phyloP scores from a whole-genome alignment of 139 green algal species.

The Closterium sp. region DNA sequence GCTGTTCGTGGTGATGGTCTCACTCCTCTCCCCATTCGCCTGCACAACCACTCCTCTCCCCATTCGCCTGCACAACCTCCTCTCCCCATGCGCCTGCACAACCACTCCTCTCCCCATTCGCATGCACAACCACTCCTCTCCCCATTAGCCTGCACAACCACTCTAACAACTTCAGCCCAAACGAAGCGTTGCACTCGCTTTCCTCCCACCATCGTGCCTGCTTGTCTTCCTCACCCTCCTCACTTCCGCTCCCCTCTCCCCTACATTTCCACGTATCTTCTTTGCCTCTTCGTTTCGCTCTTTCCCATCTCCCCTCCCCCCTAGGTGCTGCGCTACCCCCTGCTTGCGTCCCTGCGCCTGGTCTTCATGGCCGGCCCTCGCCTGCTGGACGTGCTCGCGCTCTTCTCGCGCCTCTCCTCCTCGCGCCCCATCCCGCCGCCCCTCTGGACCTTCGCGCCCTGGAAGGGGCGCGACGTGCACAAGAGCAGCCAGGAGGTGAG shows the following conservation, averaged over 20 bases:
- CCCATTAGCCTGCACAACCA: no score
- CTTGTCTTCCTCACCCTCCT: background rate
- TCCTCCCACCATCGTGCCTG: no score
- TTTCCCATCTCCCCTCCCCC: background rate
- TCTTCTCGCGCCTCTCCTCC: conserved; percentile 27
- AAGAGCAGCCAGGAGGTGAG: conserved; percentile 16
- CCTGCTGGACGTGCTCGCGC: conserved; percentile 27
- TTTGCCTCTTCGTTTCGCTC: background rate
- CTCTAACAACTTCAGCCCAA: no score
- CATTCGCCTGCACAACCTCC: background rate
- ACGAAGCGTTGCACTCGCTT: no score
- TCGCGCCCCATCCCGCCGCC: conserved; percentile 24
- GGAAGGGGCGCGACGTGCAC: conserved; percentile 34
- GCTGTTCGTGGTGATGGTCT: background rate
- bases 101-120: no score
- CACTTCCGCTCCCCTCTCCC: background rate
- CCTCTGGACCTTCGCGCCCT: conserved; percentile 32
- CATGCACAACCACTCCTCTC: no score
- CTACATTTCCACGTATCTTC: background rate
- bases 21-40: background rate
- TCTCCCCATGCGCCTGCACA: no score
- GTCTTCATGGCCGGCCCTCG: conserved; percentile 23
- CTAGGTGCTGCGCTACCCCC: conserved; percentile 29
- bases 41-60: background rate
- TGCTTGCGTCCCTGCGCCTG: background rate